Base-by-base conservation (phyloP, 2,329 filamentous ascomycete species). In the Cordyceps cateniannulata region DNA sequence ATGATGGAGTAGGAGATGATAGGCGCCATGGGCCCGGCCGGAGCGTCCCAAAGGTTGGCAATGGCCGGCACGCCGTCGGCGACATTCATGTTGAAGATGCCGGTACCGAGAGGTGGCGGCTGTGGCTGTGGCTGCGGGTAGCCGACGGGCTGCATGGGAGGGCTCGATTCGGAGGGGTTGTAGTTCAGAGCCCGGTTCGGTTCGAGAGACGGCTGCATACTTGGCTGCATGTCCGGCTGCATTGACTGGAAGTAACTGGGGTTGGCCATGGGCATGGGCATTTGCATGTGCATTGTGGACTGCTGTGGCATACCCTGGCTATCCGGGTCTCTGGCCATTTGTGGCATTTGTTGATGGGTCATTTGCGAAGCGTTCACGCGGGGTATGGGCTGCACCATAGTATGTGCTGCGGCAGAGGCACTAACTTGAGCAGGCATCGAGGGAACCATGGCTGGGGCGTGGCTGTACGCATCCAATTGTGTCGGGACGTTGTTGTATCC, bases 1-100 rank as follows among this genome's bases (percentile, higher is more conserved):
- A 61, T 51, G 44, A 61, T 61, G 35, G 51, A 56, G n/a, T 61
- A 61, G 12, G 59, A 61, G 12, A 61, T 51, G 44, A 35, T 35
- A 45, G 51, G 51, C 3, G 29, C 38, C 45, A 56, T 56, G 20
- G 59, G 52, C 18, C 10, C 25, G 2, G 52, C 35, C 5, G 51
- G 59, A 4, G 7, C 52, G 22, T 61, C 59, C 59, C 59, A 61
- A 14, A 50, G 24, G 16, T 49, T 61, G 10, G 59, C 59, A 38
- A 61, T 61, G n/a, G 59, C 59, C 14, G 59, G 59, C 45, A 61
- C 52, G 22, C 45, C 45, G 24, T 50, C 35, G 52, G 50, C 35
- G 38, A 50, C 9, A 25, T 61, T 44, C 51, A 42, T 55, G 24
- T 42, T 61, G 40, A 61, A 61, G 14, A 56, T 61, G 45, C 52